Evolutionary conservation across 495 filamentous ascomycete genomes (phyloP), one percentile per base, ranked within the genome.

Genomic region (Xylaria venustula): DNA sequence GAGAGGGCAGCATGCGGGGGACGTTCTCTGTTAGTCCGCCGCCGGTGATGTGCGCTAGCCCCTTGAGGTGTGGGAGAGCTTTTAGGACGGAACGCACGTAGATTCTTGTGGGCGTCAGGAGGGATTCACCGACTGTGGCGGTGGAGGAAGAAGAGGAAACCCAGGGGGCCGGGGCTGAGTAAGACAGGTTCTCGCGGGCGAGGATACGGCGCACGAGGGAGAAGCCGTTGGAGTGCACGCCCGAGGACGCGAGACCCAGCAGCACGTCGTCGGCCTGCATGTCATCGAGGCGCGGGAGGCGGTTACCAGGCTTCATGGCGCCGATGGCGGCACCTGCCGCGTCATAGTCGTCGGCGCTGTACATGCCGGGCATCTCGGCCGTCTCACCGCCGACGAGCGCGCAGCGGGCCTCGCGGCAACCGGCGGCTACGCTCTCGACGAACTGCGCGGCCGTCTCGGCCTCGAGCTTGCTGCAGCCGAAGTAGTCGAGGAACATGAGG

Each of bases 361-460:
- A 97, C 74, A 97, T 86, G 45, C 90, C 92, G 6, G 93, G 93
- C 94, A 98, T 97, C 76, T 98, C 94, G 8, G 94, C 94, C 2
- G 94, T 98, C 73, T 98, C 94, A 23, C 94, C 94, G 20, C 94
- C 94, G 42, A 97, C 87, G 6, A 98, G 82, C n/a, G 91, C 91
- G 63, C 93, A 96, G 48, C 86, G 86, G 7, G 92, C 85, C 63
- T 91, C 81, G 28, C 81, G 83, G 71, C 94, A 98, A 20, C 94
- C 94, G 19, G 84, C 79, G 0, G 92, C 91, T 8, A 98, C 90
- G 62, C 94, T 93, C 68, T 88, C 85, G 36, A 98, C 88, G 69
- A 98, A 96, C 15, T 82, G 81, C 4, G 87, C 83, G 1, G 91
- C 92, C n/a, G 83, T 82, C 32, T 84, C 75, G 3, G 91, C 86